Evolutionary conservation across 148 eudicot species (phyloP).

Genomic region (Dysphania ambrosioides): DNA sequence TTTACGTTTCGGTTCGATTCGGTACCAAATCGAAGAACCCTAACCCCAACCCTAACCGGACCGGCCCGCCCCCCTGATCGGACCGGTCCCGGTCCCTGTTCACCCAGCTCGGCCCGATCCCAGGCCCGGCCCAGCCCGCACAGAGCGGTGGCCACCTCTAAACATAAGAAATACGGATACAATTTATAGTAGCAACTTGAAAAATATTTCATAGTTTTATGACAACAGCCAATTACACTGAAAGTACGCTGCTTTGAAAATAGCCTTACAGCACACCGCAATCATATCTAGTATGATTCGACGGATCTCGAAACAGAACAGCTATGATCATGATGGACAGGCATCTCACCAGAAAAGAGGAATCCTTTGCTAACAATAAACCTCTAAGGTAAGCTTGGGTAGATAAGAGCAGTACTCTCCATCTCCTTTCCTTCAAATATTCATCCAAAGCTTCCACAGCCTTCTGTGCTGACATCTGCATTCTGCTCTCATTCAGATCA

Average conservation of each 20-base stretch:
- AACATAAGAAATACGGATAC: no score
- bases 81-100: no score
- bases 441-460: constrained; percentile 44
- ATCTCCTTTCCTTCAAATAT: constrained; percentile 45
- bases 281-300: constrained; percentile 36
- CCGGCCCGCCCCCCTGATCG: no score
- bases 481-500: background rate
- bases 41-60: no score
- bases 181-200: no score
- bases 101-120: no score
- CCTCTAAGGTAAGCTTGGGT: constrained; percentile 38
- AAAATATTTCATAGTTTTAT: no score
- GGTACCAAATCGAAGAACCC: no score
- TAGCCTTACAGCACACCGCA: constrained; percentile 33
- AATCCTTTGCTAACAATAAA: constrained; percentile 18
- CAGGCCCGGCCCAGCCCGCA: no score
- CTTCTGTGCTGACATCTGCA: constrained; percentile 9
- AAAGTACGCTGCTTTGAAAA: background rate
- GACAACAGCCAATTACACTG: background rate
- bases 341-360: constrained; percentile 31
- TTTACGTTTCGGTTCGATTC: no score
- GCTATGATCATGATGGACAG: constrained; percentile 27
- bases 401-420: constrained; percentile 38
- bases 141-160: no score
- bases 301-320: constrained; percentile 32